A percentile compares a stretch with the other conserved stretches of the same genome.
These are phyloP conservation scores for Bretschneidera sinensis DNA, from an alignment of 345 rosid species.

Conservation along the genomic window DNA sequence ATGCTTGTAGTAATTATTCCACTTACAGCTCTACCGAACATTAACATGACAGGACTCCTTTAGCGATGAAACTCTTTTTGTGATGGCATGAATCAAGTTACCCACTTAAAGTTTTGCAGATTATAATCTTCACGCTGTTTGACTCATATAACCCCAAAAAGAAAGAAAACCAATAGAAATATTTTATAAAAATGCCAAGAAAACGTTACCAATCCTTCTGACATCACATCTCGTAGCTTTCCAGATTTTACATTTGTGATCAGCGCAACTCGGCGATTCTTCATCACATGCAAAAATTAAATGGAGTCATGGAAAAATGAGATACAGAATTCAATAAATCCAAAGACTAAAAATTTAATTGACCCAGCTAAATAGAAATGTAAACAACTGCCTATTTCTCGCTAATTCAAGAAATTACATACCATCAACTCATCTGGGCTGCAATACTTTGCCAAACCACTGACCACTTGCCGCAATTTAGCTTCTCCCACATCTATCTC, in stretches of 20 bases:
- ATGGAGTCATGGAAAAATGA: constrained; percentile 13
- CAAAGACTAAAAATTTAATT: background rate
- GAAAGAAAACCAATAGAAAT: background rate
- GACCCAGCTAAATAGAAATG: background rate
- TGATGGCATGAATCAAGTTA: background rate
- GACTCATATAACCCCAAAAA: background rate
- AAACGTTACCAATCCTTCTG: constrained; percentile 86
- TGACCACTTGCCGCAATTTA: constrained; percentile 87
- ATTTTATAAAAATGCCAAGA: background rate
- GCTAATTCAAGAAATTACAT: constrained; percentile 21
- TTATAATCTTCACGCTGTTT: too few relatives aligned
- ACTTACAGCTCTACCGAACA: too few relatives aligned
- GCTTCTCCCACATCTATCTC: constrained; percentile 92
- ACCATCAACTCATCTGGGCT: constrained; percentile 80
- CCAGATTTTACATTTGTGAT: constrained; percentile 98
- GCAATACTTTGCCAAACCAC: constrained; percentile 93
- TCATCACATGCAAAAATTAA: constrained; percentile 29
- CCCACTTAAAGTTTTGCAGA: background rate
- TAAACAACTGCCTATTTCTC: background rate
- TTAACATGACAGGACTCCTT: background rate
- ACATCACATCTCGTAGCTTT: constrained; percentile 86
- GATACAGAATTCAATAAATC: constrained; percentile 14
- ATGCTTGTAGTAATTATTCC: too few relatives aligned
- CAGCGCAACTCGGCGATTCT: constrained; percentile 75
- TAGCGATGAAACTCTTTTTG: background rate